These are phyloP conservation scores for Chaetoscypha palmicola DNA, from an alignment of 2,329 filamentous ascomycete genomes.

Conservation along the genomic window DNA sequence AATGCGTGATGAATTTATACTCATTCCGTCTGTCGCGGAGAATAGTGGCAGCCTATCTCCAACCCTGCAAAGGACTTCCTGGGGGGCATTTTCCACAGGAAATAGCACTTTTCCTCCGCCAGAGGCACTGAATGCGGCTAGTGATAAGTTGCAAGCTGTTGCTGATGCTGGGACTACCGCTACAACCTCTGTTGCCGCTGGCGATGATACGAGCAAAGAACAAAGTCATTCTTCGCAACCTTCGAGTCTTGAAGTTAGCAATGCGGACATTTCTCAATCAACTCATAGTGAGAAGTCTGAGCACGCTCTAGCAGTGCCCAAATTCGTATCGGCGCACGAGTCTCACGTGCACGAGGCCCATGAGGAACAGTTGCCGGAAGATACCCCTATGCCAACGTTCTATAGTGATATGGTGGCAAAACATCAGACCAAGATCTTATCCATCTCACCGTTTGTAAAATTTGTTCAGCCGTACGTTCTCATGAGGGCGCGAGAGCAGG, in stretches of 20 bases:
- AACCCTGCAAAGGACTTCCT: slow-evolving; percentile 23
- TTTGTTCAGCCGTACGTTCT: slow-evolving; percentile 91
- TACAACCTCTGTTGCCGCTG: slow-evolving; percentile 4
- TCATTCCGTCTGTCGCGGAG: slow-evolving; percentile 61
- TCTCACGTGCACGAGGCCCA: slow-evolving; percentile 34
- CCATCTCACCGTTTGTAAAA: slow-evolving; percentile 91
- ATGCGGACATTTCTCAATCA: slow-evolving; percentile 10
- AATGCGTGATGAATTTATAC: slow-evolving; percentile 85
- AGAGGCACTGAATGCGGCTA: slow-evolving; percentile 21
- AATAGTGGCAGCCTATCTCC: slow-evolving; percentile 37
- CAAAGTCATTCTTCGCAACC: slow-evolving; percentile 1
- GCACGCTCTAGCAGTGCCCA: slow-evolving; percentile 14
- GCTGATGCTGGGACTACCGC: slow-evolving; percentile 10
- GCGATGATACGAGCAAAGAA: slow-evolving; percentile 1
- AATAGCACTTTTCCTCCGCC: slow-evolving; percentile 5
- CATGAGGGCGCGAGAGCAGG: slow-evolving; percentile 86
- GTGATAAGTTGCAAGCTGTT: slow-evolving; percentile 23
- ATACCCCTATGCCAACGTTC: slow-evolving; percentile 79
- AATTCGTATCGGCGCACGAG: slow-evolving; percentile 31
- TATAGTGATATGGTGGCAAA: slow-evolving; percentile 94
- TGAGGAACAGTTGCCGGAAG: slow-evolving; percentile 60
- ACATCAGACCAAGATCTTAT: slow-evolving; percentile 86
- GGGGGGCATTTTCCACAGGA: slow-evolving; percentile 7
- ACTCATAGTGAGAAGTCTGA: slow-evolving; percentile 7
- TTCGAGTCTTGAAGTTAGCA: slow-evolving; percentile 7